A percentile compares a stretch with the other conserved stretches of the same genome.
phyloP scores from a whole-genome alignment of 2,329 filamentous ascomycete genomes.

The Alternaria triticimaculans region DNA sequence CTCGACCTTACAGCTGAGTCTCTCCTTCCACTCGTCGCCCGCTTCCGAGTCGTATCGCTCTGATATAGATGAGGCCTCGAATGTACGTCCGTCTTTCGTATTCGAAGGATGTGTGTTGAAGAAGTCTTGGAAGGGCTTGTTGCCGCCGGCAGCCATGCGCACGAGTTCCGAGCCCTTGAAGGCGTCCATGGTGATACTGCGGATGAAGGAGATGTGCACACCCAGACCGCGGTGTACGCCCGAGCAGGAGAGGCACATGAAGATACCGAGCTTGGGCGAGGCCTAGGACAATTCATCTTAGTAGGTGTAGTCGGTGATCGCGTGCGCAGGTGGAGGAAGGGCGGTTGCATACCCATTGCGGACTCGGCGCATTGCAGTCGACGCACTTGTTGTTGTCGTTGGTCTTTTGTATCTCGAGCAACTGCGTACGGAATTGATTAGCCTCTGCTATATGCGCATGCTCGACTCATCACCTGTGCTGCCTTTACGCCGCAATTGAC shows the following conservation, averaged over 20 bases:
- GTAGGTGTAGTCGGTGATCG: constrained; percentile 16
- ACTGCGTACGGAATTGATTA: constrained; percentile 58
- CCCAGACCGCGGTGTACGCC: constrained; percentile 93
- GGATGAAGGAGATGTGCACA: constrained; percentile 98
- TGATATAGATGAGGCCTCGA: constrained; percentile 87
- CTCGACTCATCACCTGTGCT: background rate
- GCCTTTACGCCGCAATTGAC: constrained; percentile 6
- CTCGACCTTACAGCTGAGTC: constrained; percentile 85
- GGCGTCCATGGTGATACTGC: constrained; percentile 97
- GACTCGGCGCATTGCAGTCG: constrained; percentile 93
- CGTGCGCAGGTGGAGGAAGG: constrained; percentile 5
- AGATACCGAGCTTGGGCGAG: constrained; percentile 95
- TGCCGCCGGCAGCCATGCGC: constrained; percentile 91
- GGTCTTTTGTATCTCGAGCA: constrained; percentile 88
- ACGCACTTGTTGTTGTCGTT: constrained; percentile 89
- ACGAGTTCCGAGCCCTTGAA: constrained; percentile 94
- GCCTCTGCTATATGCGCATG: constrained; percentile 1
- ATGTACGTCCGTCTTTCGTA: constrained; percentile 58
- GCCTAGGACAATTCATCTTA: constrained; percentile 55
- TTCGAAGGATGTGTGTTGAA: constrained; percentile 69
- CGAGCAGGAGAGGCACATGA: constrained; percentile 96
- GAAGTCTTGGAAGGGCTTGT: constrained; percentile 84
- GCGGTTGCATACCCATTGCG: constrained; percentile 81
- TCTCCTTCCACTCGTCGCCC: constrained; percentile 95
- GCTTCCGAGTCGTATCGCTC: constrained; percentile 89